Base-by-base conservation (phyloP, 2,329 filamentous ascomycete species). In the Aureobasidium melanogenum region DNA sequence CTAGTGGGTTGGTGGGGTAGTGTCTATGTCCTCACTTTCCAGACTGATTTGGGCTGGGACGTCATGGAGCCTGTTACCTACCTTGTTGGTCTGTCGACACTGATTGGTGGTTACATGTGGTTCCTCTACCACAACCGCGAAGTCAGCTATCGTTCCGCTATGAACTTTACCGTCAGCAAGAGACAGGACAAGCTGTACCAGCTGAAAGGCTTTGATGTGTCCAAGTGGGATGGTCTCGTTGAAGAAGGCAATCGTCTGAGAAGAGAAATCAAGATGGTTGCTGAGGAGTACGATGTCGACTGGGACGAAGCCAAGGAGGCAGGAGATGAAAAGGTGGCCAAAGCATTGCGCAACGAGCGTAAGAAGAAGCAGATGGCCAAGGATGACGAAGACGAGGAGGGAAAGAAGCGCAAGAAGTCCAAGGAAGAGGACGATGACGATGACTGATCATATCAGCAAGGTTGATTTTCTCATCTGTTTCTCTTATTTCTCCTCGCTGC, bases 51-150 rank as follows among this genome's bases (percentile, higher is more conserved):
- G 63, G 91, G 91, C 5, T 96, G 91, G 91, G 91, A 96, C 68
- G 83, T 91, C 7, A 91, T 96, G 79, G 91, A 96, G 74, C 91
- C 91, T 0, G 84, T 96, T 2, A 96, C 91, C 36, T 96, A 96
- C 70, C 84, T 96, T 17, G 91, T 89, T 2, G 89, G 91, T n/a
- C 79, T 97, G 65, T 84, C 86, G 0, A 91, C 88, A 14, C 84
- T 96, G 69, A 95, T 96, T 77, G 87, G 87, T 8, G 92, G 91
- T 66, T 97, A 97, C 69, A 79, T 96, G 59, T 97, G 91, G 90
- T 96, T 97, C 72, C 77, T 96, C 14, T 96, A 92, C 75, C 89
- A 96, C 77, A 95, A 92, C 75, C 84, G 89, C 22, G 91, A 96
- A 74, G 86, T 96, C 12, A 89, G 85, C 65, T 96, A 96, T 77